Base-by-base conservation (phyloP, 2,329 filamentous ascomycete species). In the Xylogone sp. region DNA sequence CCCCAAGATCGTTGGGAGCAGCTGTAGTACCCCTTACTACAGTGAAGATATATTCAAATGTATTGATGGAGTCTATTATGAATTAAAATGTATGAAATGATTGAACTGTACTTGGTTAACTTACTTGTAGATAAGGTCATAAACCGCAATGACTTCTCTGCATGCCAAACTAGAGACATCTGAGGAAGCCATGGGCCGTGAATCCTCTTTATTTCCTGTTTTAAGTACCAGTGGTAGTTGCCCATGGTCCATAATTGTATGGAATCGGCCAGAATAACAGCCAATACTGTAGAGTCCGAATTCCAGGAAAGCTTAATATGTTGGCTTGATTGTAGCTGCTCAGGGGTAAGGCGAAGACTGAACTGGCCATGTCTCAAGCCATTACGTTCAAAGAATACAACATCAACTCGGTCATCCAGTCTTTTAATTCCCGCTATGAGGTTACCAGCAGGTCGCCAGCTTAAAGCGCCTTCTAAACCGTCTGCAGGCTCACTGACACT, bases 211-310 rank as follows among this genome's bases (percentile, higher is more conserved):
- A 97, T 76, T 65, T 97, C 91, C 67, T 96, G 91, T 72, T 99
- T 99, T 16, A 99, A 76, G 68, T 97, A 97, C 82, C 94, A 99
- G 66, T 97, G 90, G 61, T 99, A 99, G 68, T 99, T 99, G 19
- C 90, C 88, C 79, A 87, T 96, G 1, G 91, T 96, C 94, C 94
- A 99, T 1, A 99, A 74, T 65, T 99, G 94, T n/a, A 94, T 73
- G 51, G 83, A 79, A 57, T 91, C 82, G 27, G 75, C 74, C 59
- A 92, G 82, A 1, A 82, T 76, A n/a, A 97, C 85, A 5, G 93
- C 91, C 44, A 99, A 77, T 1, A 96, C 90, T 1, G 86, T 93
- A 0, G 94, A 99, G 66, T 99, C 93, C 3, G 83, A 79, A 65
- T 97, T 99, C 94, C 94, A 99, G 45, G 81, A 78, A 13, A 99